Conservation (phyloP, 768 basidiomycete genomes). For the Boletus fagicola region DNA sequence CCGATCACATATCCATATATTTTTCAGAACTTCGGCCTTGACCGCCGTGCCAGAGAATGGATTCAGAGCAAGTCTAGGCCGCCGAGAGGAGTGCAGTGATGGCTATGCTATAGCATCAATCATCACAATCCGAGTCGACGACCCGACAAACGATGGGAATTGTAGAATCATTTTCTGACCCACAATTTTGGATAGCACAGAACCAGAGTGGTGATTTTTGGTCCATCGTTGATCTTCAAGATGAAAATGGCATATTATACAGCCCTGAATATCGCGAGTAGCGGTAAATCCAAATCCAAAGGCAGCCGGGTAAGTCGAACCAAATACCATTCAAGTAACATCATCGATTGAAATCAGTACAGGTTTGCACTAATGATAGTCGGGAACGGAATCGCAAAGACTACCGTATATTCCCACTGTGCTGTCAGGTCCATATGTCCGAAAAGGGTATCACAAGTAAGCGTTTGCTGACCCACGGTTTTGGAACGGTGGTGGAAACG, state of each 20-base stretch:
- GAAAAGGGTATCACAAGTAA: too few relatives aligned
- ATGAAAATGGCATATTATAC: slow-evolving; percentile 95
- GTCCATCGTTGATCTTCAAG: slow-evolving; percentile 83
- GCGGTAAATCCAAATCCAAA: not conserved
- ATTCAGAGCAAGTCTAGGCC: not conserved
- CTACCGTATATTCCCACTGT: too few relatives aligned
- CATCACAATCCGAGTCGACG: too few relatives aligned
- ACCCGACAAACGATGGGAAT: too few relatives aligned
- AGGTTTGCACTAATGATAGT: not conserved
- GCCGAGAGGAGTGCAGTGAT: not conserved
- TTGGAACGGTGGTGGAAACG: too few relatives aligned
- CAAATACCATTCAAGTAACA: not conserved
- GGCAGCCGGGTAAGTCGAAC: not conserved
- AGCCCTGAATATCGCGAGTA: slow-evolving; percentile 78
- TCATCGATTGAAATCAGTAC: too few relatives aligned
- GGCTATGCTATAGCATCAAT: not conserved
- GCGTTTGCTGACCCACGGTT: too few relatives aligned
- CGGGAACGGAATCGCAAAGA: too few relatives aligned
- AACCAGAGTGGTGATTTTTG: slow-evolving; percentile 71
- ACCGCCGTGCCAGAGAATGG: not conserved
- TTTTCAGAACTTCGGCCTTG: not conserved
- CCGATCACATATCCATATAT: not conserved
- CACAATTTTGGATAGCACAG: slow-evolving; percentile 47
- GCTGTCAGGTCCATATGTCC: too few relatives aligned
- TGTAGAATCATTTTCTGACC: not conserved